Evolutionary conservation across 768 basidiomycete species (phyloP), one percentile per base, ranked within the genome.

Genomic region (Austroboletus eburneus): DNA sequence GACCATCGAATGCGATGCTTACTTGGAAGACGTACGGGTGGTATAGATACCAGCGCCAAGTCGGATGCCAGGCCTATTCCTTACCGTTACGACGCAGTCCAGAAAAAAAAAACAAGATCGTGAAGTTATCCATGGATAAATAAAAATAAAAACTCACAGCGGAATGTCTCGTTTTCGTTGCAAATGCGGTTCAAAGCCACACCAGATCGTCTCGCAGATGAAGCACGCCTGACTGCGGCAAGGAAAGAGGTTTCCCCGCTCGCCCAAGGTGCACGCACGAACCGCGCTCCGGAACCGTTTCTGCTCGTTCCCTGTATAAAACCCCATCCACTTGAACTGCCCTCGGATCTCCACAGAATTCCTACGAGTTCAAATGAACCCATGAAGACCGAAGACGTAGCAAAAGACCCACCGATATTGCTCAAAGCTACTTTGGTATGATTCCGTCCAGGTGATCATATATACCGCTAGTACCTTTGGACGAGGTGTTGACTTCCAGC

Each of bases 11-110:
- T 29, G 23, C 30, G 27, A 27, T 27, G 27, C 12, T 27, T 27
- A 64, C 61, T 62, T 64, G 32, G 59, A 58, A 24, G 62, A 58
- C 1, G 50, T 20, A 7, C 33, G 34, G 13, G 45, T 61, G 3
- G 61, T 56, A 23, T 62, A 64, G 18, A 62, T 50, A 20, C 61
- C 61, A 10, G 58, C 58, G 1, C 62, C 62, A 3, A 62, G 55
- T 37, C 60, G 51, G 8, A 61, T 52, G 3, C 61, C 61, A 9
- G 4, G 1, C 2, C 39, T 49, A n/a, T 47, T n/a, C 30, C 58
- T 61, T 23, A 20, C 30, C 30, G 23, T 24, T 3, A 2, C 12
- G 5, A 17, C 8, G 3, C 5, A 0, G 37, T 58, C 48, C n/a
- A n/a, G n/a, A n/a, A n/a, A n/a, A n/a, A n/a, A n/a, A n/a, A n/a